Percentiles rank a stretch among this genome's conserved stretches.
These are phyloP conservation scores for Aphanomyces cochlioides DNA, from an alignment of 352 stramenopile species.

Conservation along the genomic window DNA sequence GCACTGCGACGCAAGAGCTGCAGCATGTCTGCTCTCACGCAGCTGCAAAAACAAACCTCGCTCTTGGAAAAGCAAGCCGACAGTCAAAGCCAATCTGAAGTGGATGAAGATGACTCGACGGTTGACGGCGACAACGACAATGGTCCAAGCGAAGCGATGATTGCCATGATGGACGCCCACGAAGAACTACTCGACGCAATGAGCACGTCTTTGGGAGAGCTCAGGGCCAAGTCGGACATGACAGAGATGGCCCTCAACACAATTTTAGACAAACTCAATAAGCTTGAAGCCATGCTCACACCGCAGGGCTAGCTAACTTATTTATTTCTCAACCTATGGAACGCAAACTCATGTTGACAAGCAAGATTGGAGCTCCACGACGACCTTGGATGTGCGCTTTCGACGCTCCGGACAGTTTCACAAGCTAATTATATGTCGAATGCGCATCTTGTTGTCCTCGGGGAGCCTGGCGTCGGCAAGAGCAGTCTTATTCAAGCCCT, in stretches of 20 bases:
- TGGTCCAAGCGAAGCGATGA: too few species aligned
- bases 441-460: background rate
- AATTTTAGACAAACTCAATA: conserved; percentile 7
- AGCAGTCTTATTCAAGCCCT: background rate
- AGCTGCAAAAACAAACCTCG: background rate
- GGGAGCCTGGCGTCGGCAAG: background rate
- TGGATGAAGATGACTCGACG: background rate
- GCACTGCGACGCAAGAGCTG: background rate
- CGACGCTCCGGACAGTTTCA: background rate
- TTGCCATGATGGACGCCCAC: conserved; percentile 4
- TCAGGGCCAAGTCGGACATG: background rate
- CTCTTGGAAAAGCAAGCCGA: too few species aligned
- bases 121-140: background rate
- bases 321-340: too few species aligned
- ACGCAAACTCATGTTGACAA: too few species aligned
- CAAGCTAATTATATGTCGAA: background rate
- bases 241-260: background rate
- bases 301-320: background rate
- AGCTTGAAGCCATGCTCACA: background rate
- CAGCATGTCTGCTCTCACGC: background rate
- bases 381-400: too few species aligned
- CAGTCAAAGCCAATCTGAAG: too few species aligned
- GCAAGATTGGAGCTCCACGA: too few species aligned
- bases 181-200: background rate
- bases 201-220: background rate